Conservation (phyloP, 345 rosid genomes). For the Zanthoxylum bungeanum region DNA sequence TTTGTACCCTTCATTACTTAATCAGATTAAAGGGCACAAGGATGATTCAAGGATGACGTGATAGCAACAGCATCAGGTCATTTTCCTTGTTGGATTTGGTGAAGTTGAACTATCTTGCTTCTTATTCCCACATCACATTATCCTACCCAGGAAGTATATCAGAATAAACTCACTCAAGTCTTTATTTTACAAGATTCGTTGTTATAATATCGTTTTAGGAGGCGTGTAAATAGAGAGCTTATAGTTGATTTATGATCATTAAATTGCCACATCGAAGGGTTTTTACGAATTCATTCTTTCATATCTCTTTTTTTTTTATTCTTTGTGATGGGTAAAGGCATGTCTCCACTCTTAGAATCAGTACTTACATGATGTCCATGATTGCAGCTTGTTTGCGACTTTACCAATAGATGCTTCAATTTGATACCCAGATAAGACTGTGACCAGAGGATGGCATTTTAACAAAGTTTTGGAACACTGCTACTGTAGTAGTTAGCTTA, state of each 20-base stretch:
- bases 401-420: constrained; percentile 22
- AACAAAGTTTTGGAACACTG: background rate
- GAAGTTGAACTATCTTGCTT: background rate
- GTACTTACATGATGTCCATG: constrained; percentile 10
- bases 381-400: constrained; percentile 11
- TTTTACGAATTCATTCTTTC: background rate
- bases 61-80: background rate
- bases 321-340: constrained; percentile 4
- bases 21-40: background rate
- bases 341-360: constrained; percentile 18
- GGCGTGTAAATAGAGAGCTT: background rate
- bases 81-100: background rate
- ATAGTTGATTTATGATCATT: background rate
- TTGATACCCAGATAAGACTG: constrained; percentile 22
- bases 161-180: background rate
- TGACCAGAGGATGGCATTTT: constrained; percentile 2
- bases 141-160: background rate
- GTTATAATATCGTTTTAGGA: background rate
- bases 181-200: background rate
- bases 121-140: background rate
- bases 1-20: no score
- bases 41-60: no score
- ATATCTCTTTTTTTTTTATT: background rate
- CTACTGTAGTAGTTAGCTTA: no score
- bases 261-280: constrained; percentile 10